phyloP scores from a whole-genome alignment of 2,329 filamentous ascomycete species.

The Tolypocladium ophioglossoides region DNA sequence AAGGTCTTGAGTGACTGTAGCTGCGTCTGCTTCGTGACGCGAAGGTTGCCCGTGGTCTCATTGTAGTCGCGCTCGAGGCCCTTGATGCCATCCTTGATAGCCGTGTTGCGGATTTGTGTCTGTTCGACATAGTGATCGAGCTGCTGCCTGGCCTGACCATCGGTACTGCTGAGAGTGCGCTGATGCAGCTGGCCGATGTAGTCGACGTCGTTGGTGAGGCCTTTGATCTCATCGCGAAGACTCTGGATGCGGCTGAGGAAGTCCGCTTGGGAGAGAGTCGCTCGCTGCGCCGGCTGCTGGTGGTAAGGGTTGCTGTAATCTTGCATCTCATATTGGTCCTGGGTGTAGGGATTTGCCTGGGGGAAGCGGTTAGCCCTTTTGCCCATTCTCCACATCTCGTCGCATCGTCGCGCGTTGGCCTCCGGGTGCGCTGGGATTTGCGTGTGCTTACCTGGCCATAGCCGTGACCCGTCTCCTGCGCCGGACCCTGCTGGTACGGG shows the following conservation, averaged over 20 bases:
- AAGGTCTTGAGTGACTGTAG: slow-evolving; percentile 58
- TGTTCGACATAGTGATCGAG: slow-evolving; percentile 58
- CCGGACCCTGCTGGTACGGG: slow-evolving; percentile 11
- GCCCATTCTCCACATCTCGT: background rate
- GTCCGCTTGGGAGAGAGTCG: slow-evolving; percentile 48
- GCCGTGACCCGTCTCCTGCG: slow-evolving; percentile 8
- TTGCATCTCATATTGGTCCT: slow-evolving; percentile 38
- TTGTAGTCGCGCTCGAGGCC: slow-evolving; percentile 60
- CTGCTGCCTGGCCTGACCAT: slow-evolving; percentile 42
- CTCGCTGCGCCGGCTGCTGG: slow-evolving; percentile 15
- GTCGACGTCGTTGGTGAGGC: slow-evolving; percentile 55
- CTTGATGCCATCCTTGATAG: slow-evolving; percentile 71
- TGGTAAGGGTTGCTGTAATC: slow-evolving; percentile 30
- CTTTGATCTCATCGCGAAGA: slow-evolving; percentile 57
- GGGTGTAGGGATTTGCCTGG: slow-evolving; percentile 7
- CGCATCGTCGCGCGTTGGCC: background rate
- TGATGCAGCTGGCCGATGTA: slow-evolving; percentile 61
- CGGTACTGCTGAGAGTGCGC: slow-evolving; percentile 57
- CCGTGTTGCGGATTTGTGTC: slow-evolving; percentile 62
- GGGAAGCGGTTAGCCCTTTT: background rate
- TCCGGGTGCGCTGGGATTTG: background rate
- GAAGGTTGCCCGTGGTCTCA: slow-evolving; percentile 49
- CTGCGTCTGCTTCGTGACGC: slow-evolving; percentile 59
- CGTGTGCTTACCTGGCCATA: slow-evolving; percentile 10
- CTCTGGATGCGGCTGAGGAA: slow-evolving; percentile 58